These are phyloP conservation scores for Aspergillus pseudotamarii DNA, from an alignment of 2,329 filamentous ascomycete species.

Conservation along the genomic window DNA sequence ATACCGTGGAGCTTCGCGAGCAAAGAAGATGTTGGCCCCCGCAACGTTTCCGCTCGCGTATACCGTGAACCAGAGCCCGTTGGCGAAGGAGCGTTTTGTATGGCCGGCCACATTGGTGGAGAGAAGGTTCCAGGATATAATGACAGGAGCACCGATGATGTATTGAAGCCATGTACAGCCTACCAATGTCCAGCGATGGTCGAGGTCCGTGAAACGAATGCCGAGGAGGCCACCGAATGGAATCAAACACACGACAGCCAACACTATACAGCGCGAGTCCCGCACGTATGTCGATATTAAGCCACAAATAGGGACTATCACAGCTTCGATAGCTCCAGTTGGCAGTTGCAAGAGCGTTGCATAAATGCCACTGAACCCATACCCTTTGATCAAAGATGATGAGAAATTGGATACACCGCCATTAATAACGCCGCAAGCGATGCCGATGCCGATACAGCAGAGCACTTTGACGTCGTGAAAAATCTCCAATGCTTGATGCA, in stretches of 20 bases:
- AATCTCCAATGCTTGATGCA: conserved; percentile 43
- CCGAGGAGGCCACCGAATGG: conserved; percentile 53
- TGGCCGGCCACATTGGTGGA: conserved; percentile 53
- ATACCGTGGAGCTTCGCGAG: conserved; percentile 48
- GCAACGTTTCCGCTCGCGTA: conserved; percentile 54
- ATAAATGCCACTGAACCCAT: conserved; percentile 35
- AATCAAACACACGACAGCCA: conserved; percentile 32
- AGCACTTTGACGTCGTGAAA: conserved; percentile 42
- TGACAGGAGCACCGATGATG: conserved; percentile 53
- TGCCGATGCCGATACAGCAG: conserved; percentile 44
- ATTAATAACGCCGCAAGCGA: conserved; percentile 52
- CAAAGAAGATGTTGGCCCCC: conserved; percentile 52
- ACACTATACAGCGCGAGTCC: conserved; percentile 40
- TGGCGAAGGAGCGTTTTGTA: conserved; percentile 54
- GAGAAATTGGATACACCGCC: conserved; percentile 55
- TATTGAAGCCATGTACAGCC: conserved; percentile 59
- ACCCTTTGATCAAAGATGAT: conserved; percentile 50
- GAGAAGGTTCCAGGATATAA: conserved; percentile 56
- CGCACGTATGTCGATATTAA: conserved; percentile 48
- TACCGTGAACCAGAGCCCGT: conserved; percentile 54
- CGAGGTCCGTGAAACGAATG: conserved; percentile 51
- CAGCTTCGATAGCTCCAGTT: conserved; percentile 37
- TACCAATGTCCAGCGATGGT: conserved; percentile 53
- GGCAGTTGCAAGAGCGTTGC: conserved; percentile 40
- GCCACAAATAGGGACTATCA: conserved; percentile 40